Evolutionary conservation across 1,284 basidiomycete genomes (phyloP).

Genomic region (Microbotryum scabiosae): DNA sequence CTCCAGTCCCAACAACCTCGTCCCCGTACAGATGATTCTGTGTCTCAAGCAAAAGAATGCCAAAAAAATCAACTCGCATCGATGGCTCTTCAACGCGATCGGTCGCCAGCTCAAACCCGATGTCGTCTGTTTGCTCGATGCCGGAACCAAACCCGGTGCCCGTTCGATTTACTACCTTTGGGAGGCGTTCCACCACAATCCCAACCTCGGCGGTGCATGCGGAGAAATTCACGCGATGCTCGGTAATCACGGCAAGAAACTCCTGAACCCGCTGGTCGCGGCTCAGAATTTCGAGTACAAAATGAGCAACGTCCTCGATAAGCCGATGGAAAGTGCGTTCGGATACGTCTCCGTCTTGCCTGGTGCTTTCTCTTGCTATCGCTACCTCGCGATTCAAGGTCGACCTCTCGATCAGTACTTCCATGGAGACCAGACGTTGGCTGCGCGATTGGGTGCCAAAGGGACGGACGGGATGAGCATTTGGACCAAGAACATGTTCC

Average conservation of each 20-base stretch:
- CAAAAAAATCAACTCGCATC: slow-evolving; percentile 85
- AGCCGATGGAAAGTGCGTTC: slow-evolving; percentile 88
- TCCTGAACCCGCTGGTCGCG: slow-evolving; percentile 86
- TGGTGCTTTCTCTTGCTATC: slow-evolving; percentile 92
- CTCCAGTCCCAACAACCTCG: slow-evolving; percentile 75
- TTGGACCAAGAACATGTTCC: slow-evolving; percentile 58
- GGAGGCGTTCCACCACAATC: slow-evolving; percentile 80
- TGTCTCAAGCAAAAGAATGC: slow-evolving; percentile 94
- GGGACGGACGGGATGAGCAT: slow-evolving; percentile 97
- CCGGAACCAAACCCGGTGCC: slow-evolving; percentile 91
- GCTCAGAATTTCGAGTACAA: slow-evolving; percentile 97
- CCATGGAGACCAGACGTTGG: slow-evolving; percentile 75
- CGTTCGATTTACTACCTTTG: slow-evolving; percentile 96
- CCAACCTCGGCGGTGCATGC: slow-evolving; percentile 84
- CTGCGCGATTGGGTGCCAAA: slow-evolving; percentile 66
- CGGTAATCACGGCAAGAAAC: slow-evolving; percentile 69
- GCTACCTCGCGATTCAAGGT: slow-evolving; percentile 82
- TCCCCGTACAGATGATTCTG: slow-evolving; percentile 93
- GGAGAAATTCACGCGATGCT: slow-evolving; percentile 72
- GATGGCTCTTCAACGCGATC: slow-evolving; percentile 97
- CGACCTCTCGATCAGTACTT: slow-evolving; percentile 94
- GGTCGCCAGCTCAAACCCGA: slow-evolving; percentile 80
- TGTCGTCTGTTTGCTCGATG: slow-evolving; percentile 82
- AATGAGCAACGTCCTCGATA: slow-evolving; percentile 88
- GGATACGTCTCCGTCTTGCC: slow-evolving; percentile 86